These are phyloP conservation scores for Solanum chilense DNA, from an alignment of 257 asterid species.

Conservation along the genomic window DNA sequence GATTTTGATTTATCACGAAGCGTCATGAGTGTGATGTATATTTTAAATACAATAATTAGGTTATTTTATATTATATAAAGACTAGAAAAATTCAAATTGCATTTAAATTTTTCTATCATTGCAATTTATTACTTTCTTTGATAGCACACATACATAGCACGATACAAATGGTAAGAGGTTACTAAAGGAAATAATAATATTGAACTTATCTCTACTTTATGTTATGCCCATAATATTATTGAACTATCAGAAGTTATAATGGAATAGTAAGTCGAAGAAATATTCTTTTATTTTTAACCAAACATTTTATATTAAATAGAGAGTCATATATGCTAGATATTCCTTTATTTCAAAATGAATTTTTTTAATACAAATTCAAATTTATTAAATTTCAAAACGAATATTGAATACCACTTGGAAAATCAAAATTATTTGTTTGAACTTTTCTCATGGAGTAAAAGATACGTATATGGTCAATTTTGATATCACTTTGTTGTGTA, in stretches of 20 bases:
- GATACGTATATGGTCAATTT: neutral
- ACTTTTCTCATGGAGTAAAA: neutral
- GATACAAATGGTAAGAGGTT: neutral
- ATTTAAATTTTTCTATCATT: neutral
- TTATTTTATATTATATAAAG: neutral
- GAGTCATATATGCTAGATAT: rapidly evolving
- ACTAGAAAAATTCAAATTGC: neutral
- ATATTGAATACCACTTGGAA: rapidly evolving
- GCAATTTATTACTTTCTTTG: neutral
- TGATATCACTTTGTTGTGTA: neutral
- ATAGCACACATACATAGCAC: neutral
- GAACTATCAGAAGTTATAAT: neutral
- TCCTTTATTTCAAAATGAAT: rapidly evolving
- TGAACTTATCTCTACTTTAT: neutral
- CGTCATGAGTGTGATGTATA: neutral
- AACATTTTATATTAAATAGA: neutral
- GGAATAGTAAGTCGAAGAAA: neutral
- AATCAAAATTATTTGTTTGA: neutral
- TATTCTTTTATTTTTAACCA: neutral
- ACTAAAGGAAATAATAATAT: neutral
- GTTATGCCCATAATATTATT: neutral
- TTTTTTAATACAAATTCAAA: rapidly evolving
- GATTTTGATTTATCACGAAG: neutral
- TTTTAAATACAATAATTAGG: neutral
- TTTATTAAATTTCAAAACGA: rapidly evolving